Evolutionary conservation across 305 asterid species (phyloP), one percentile per base, ranked within the genome.

Genomic region (Fraxinus angustifolia): DNA sequence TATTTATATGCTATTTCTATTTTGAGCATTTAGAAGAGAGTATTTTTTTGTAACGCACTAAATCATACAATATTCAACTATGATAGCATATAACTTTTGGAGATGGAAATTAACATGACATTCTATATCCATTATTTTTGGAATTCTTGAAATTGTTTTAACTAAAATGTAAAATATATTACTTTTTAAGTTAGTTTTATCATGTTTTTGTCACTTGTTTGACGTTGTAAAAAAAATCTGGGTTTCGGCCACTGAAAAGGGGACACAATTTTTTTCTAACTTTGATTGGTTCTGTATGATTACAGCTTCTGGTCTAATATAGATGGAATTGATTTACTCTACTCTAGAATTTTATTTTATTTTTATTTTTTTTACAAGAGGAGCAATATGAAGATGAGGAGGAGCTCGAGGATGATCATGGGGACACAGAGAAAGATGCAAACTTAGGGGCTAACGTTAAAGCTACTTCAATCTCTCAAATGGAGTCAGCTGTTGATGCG

Each of bases 401-500:
- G 0, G 88, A 89, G 2, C 87, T 78, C 2, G 90, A 84, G 2
- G 88, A 80, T 1, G 89, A 84, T 16, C 92, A 86, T 36, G 88
- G 83, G 26, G 79, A 8, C 48, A 72, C 82, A 60, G 35, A 7
- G 19, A 81, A 84, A 11, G 80, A 65, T 14, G 89, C 79, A 79
- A 88, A 91, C 21, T 81, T 95, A 65, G 94, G 90, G 36, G 84
- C 87, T 35, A 84, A 79, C 40, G 83, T 88, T 36, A 95, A 91
- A 85, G 83, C 92, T 65, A 38, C 88, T 40, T 88, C 98, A 10
- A 76, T 76, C 4, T 87, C 92, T 1, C 99, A 87, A 86, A 95
- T 95, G 99, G 97, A 90, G 76, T 89, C 97, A 6, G 96, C 99
- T 75, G 81, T 91, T 80, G 99, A 95, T 71, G 88, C 99, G 0